Conservation (phyloP, 345 rosid genomes). For the Tarenaya hassleriana region DNA sequence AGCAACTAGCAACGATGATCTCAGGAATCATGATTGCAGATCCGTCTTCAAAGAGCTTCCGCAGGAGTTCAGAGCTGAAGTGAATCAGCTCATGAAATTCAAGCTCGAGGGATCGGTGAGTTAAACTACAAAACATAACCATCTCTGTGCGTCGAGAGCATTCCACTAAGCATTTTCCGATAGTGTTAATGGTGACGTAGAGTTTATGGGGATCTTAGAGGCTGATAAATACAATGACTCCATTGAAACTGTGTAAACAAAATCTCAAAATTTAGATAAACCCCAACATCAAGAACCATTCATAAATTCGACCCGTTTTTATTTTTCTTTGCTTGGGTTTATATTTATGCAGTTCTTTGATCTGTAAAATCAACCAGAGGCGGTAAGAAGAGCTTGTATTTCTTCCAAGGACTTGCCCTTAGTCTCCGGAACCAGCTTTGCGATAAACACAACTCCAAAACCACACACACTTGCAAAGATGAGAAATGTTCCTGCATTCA, state of each 20-base stretch:
- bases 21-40: slow-evolving; percentile 90
- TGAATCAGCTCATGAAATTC: slow-evolving; percentile 83
- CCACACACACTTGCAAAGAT: slow-evolving; percentile 28
- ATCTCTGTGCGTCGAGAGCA: too few species aligned
- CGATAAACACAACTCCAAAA: slow-evolving; percentile 34
- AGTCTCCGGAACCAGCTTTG: slow-evolving; percentile 46
- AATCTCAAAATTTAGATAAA: too few species aligned
- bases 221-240: too few species aligned
- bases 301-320: too few species aligned
- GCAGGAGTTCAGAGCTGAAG: slow-evolving; percentile 88
- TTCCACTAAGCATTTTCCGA: too few species aligned
- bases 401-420: slow-evolving; percentile 51
- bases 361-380: too few species aligned
- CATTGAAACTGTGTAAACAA: too few species aligned
- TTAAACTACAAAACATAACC: slow-evolving; percentile 22
- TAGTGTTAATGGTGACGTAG: too few species aligned
- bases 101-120: slow-evolving; percentile 96
- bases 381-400: slow-evolving; percentile 32
- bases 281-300: too few species aligned
- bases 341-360: too few species aligned
- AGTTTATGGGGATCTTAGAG: too few species aligned
- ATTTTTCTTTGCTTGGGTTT: too few species aligned
- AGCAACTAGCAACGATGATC: slow-evolving; percentile 96
- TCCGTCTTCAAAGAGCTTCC: slow-evolving; percentile 91
- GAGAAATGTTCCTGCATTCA: slow-evolving; percentile 39